A percentile compares a stretch with the other conserved stretches of the same genome.
Conservation (phyloP, 805 yeast genomes). For the Candida quercuum region DNA sequence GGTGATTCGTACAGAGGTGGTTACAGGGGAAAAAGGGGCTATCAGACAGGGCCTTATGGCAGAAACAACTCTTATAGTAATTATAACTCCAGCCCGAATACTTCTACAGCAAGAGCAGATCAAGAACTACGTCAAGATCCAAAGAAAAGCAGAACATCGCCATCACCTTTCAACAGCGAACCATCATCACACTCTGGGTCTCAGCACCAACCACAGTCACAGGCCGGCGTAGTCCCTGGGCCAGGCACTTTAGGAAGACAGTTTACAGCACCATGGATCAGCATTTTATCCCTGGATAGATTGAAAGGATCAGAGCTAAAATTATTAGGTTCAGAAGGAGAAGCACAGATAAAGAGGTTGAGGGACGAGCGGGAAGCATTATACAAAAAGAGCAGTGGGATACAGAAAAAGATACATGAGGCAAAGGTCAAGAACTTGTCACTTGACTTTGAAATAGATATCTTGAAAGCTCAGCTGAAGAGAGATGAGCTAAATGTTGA, state of each 20-base stretch:
- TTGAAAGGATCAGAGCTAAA: neutral
- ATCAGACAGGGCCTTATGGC: neutral
- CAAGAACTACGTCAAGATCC: too few species aligned
- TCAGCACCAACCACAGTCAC: neutral
- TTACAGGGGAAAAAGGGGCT: neutral
- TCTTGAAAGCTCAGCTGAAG: constrained; percentile 23
- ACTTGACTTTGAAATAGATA: constrained; percentile 23
- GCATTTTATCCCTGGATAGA: constrained; percentile 6
- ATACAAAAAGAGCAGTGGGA: constrained; percentile 15
- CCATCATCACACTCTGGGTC: too few species aligned
- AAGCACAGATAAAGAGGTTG: constrained; percentile 3
- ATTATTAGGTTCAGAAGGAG: neutral
- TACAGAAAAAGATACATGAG: constrained; percentile 22
- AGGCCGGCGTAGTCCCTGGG: neutral
- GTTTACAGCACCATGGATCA: constrained; percentile 12
- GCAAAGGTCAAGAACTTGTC: constrained; percentile 16
- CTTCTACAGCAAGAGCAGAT: neutral
- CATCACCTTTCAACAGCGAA: too few species aligned
- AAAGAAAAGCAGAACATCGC: neutral
- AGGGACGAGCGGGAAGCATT: constrained; percentile 11
- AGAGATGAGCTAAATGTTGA: constrained; percentile 29
- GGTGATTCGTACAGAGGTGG: constrained; percentile 5
- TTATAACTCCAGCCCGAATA: neutral
- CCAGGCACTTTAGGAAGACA: neutral
- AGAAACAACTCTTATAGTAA: neutral